Evolutionary conservation across 2,329 filamentous ascomycete genomes (phyloP).

Genomic region (Plectosphaerella cucumerina): DNA sequence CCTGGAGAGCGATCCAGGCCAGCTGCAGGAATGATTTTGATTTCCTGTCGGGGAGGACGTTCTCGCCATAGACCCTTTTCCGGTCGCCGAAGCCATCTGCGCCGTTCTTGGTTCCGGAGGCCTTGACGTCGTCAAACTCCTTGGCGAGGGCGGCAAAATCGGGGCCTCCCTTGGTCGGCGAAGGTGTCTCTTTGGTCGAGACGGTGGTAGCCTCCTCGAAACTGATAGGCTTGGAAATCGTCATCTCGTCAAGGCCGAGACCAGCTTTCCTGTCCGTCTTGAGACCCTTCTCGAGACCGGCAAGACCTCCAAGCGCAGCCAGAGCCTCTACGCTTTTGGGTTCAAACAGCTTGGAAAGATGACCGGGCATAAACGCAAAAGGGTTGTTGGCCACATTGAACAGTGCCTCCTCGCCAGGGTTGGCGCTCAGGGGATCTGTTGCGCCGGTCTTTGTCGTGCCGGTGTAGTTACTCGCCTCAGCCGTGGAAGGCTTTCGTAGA

Average conservation of each 20-base stretch:
- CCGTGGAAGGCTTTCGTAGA: background rate
- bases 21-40: constrained; percentile 65
- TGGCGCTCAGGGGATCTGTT: constrained; percentile 8
- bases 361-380: constrained; percentile 50
- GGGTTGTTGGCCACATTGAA: constrained; percentile 60
- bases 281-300: constrained; percentile 46
- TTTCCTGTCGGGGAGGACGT: constrained; percentile 62
- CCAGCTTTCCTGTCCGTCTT: constrained; percentile 43
- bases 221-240: constrained; percentile 35
- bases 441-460: constrained; percentile 9
- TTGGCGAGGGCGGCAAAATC: constrained; percentile 8
- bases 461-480: constrained; percentile 3
- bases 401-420: constrained; percentile 63
- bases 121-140: constrained; percentile 1
- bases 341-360: constrained; percentile 50
- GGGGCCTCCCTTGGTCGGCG: constrained; percentile 15
- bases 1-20: constrained; percentile 78
- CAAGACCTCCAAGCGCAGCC: constrained; percentile 47
- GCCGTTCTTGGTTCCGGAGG: constrained; percentile 3
- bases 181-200: constrained; percentile 26
- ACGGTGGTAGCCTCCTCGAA: constrained; percentile 43
- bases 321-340: constrained; percentile 45
- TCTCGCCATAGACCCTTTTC: constrained; percentile 55
- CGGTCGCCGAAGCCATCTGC: constrained; percentile 38
- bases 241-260: constrained; percentile 45